Conservation (phyloP, 306 rosid genomes). For the Purshia tridentata region DNA sequence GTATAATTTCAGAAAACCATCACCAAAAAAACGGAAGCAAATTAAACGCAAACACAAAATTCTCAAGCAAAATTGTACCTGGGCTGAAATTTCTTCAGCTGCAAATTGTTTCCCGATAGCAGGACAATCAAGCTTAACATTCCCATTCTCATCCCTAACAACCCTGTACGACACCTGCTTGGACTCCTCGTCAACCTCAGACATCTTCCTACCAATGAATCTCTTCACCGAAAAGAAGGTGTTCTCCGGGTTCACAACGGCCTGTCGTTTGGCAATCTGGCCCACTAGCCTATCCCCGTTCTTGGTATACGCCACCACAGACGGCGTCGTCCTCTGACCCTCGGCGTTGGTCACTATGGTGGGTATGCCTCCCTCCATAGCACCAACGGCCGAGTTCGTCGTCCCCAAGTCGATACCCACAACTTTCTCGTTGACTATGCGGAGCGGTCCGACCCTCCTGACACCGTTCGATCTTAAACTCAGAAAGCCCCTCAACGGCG, state of each 20-base stretch:
- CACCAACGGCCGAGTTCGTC: slow-evolving; percentile 86
- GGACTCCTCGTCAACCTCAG: slow-evolving; percentile 84
- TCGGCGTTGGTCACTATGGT: slow-evolving; percentile 85
- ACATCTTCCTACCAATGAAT: slow-evolving; percentile 88
- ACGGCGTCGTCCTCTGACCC: slow-evolving; percentile 87
- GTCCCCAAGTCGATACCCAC: slow-evolving; percentile 92
- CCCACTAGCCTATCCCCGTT: slow-evolving; percentile 84
- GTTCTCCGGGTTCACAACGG: slow-evolving; percentile 84
- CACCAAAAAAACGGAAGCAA: too few relatives aligned
- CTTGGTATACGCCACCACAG: slow-evolving; percentile 92
- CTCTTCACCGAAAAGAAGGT: slow-evolving; percentile 90
- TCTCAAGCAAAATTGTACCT: slow-evolving; percentile 36
- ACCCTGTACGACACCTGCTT: slow-evolving; percentile 87
- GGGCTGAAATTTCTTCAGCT: slow-evolving; percentile 88
- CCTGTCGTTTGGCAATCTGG: slow-evolving; percentile 90
- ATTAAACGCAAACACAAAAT: too few relatives aligned
- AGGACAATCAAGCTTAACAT: slow-evolving; percentile 87
- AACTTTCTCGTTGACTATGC: slow-evolving; percentile 81
- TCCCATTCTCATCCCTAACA: slow-evolving; percentile 72
- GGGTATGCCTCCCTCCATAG: slow-evolving; percentile 90
- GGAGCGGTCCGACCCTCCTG: slow-evolving; percentile 39
- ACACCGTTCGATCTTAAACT: slow-evolving; percentile 26
- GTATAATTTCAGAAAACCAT: too few relatives aligned
- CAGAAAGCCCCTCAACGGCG: slow-evolving; percentile 30
- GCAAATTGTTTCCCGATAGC: slow-evolving; percentile 79